A percentile compares a stretch with the other conserved stretches of the same genome.
These are phyloP conservation scores for Limnanthes douglasii DNA, from an alignment of 345 rosid species.

Conservation along the genomic window DNA sequence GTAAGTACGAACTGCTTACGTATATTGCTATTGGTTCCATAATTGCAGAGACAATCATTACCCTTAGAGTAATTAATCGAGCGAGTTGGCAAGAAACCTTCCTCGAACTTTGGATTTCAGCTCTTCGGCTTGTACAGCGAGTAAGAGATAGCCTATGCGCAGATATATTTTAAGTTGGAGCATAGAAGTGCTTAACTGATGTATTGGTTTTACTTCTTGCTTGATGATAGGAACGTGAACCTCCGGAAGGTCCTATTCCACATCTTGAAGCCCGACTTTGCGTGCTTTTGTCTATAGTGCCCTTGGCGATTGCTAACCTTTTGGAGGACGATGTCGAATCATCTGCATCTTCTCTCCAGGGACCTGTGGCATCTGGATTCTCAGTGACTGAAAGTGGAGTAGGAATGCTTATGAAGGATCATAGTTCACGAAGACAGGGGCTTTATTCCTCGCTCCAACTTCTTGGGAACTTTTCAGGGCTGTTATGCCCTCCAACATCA, in stretches of 20 bases:
- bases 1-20: too few species aligned
- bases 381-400: conserved; percentile 12
- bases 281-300: conserved; percentile 43
- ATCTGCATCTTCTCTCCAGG: conserved; percentile 12
- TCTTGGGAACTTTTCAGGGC: conserved; percentile 40
- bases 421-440: conserved; percentile 17
- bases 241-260: conserved; percentile 56
- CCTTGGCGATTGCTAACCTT: conserved; percentile 31
- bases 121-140: conserved; percentile 62
- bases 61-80: conserved; percentile 31
- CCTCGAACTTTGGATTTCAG: conserved; percentile 60
- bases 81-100: conserved; percentile 72
- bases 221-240: conserved; percentile 36
- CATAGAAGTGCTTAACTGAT: background rate
- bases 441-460: conserved; percentile 33
- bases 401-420: conserved; percentile 10
- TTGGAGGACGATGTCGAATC: conserved; percentile 20
- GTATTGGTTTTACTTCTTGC: conserved; percentile 5
- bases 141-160: conserved; percentile 18
- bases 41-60: conserved; percentile 26
- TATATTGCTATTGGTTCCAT: conserved; percentile 2
- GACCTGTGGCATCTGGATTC: conserved; percentile 6
- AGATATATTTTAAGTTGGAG: background rate
- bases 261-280: conserved; percentile 54
- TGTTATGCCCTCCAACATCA: conserved; percentile 37